Percentiles rank a stretch among this genome's conserved stretches.
These are phyloP conservation scores for Syncephalastrum racemosum DNA, from an alignment of 371 early-diverging fungal genomes.

Conservation along the genomic window DNA sequence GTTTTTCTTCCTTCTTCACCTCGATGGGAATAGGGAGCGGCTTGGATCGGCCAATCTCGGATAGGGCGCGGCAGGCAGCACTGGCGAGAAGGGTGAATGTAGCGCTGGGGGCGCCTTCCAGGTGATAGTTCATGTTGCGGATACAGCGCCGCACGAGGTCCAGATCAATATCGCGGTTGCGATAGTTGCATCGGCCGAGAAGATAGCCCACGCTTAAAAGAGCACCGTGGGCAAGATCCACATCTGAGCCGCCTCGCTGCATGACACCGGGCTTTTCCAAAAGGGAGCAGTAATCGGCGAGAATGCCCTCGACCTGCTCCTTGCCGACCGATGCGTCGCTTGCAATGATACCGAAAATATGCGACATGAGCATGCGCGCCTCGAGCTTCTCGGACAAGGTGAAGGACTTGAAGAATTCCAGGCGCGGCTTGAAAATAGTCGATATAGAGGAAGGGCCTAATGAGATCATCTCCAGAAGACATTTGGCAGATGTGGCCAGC, in stretches of 20 bases:
- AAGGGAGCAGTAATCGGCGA: slow-evolving; percentile 41
- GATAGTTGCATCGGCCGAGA: slow-evolving; percentile 63
- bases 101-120: slow-evolving; percentile 44
- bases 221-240: slow-evolving; percentile 68
- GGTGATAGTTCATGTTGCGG: slow-evolving; percentile 34
- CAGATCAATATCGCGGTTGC: slow-evolving; percentile 45
- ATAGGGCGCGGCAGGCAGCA: slow-evolving; percentile 64
- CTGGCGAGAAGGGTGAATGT: slow-evolving; percentile 43
- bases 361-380: slow-evolving; percentile 65
- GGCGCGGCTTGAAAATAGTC: slow-evolving; percentile 52
- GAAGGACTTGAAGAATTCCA: slow-evolving; percentile 66
- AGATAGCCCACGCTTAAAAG: slow-evolving; percentile 70
- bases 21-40: neutral
- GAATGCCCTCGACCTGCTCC: slow-evolving; percentile 36
- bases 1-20: slow-evolving; percentile 23
- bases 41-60: slow-evolving; percentile 68
- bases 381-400: slow-evolving; percentile 62
- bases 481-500: slow-evolving; percentile 65
- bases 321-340: slow-evolving; percentile 49
- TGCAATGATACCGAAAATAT: slow-evolving; percentile 74
- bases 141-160: slow-evolving; percentile 39
- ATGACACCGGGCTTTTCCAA: slow-evolving; percentile 29
- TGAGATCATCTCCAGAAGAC: slow-evolving; percentile 74
- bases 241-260: slow-evolving; percentile 23
- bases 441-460: slow-evolving; percentile 68